Evolutionary conservation across 495 filamentous ascomycete species (phyloP), one percentile per base, ranked within the genome.

Genomic region (Penicillium pulvis): DNA sequence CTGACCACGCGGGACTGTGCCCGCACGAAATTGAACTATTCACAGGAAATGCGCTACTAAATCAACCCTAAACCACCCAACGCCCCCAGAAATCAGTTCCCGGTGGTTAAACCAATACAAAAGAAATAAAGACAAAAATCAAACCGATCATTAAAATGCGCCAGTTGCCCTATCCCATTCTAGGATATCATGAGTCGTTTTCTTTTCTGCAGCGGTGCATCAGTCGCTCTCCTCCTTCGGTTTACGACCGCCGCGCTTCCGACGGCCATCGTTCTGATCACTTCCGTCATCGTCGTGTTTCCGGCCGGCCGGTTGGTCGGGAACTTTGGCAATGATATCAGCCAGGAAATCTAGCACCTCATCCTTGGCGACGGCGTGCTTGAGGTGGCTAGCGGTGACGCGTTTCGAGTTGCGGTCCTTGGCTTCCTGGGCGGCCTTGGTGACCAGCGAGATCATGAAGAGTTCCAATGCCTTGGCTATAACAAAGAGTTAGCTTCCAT

Each of bases 371-470:
- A 98, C 86, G 4, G 92, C 93, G 57, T 90, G 85, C 75, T 98
- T 98, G 44, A 98, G 79, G 79, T 98, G 95, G 31, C 84, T 84
- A 1, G 91, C 90, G 7, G 90, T 93, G 63, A 98, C 90, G 59
- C 92, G 88, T 75, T 96, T 97, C 3, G 89, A 91, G 65, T 86
- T 87, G 63, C 87, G 89, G 54, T 87, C 85, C 46, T 85, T 87
- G 47, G 93, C 93, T 65, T 93, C 87, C 35, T 88, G 83, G 23
- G 93, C 90, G 44, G 93, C 89, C 73, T 91, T 92, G 33, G 86
- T 88, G 47, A 97, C 92, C 47, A 99, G 82, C 35, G 86, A 85
- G 61, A 97, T 92, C 93, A 98, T 98, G 71, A 98, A 98, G 17
- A 98, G 81, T 76, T 98, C 94, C 4, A 98, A 79, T 23, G 94